Evolutionary conservation across 148 eudicot genomes (phyloP), one percentile per base, ranked within the genome.

Genomic region (Rhododendron molle): DNA sequence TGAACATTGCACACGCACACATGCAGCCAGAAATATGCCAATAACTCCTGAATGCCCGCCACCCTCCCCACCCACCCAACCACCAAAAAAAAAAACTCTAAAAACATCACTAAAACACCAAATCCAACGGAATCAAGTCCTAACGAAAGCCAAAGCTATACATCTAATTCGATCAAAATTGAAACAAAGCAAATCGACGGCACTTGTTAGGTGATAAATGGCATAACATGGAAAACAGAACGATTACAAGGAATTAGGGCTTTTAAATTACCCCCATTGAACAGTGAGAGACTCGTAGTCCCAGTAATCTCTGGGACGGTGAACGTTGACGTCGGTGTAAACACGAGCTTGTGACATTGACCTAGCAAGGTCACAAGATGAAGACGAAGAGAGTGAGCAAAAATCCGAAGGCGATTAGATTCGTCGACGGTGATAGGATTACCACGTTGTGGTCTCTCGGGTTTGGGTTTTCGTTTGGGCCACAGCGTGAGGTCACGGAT

Each of bases 221-320:
- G 54, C 14, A 58, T 5, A 76, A 26, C 8, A 21, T 0, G 47
- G 50, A 40, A 76, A 76, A 43, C 21, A 50, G 30, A 73, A 34
- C 81, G 7, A 8, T 23, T 85, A 30, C 40, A n/a, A 49, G 72
- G 30, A 81, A 40, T 76, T 30, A 85, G 85, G 84, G 84, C n/a
- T 76, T 50, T 56, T 14, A 12, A 15, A 30, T 84, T 88, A 89
- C 90, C 90, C 90, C 90, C 90, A 89, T 87, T 89, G 89, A 38
- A 89, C 90, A 77, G 89, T 85, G 87, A 89, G 90, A 44, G 90
- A 84, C 83, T 89, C 90, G 83, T 89, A 89, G 44, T 89, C 90
- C 90, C 90, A 86, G 83, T 88, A 85, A 5, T 88, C 87, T 44
- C 85, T 80, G 18, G 90, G 90, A 23, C 90, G 90, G 52, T 81